Evolutionary conservation across 345 rosid genomes (phyloP), one percentile per base, ranked within the genome.

Genomic region (Aquilaria yunnanensis): DNA sequence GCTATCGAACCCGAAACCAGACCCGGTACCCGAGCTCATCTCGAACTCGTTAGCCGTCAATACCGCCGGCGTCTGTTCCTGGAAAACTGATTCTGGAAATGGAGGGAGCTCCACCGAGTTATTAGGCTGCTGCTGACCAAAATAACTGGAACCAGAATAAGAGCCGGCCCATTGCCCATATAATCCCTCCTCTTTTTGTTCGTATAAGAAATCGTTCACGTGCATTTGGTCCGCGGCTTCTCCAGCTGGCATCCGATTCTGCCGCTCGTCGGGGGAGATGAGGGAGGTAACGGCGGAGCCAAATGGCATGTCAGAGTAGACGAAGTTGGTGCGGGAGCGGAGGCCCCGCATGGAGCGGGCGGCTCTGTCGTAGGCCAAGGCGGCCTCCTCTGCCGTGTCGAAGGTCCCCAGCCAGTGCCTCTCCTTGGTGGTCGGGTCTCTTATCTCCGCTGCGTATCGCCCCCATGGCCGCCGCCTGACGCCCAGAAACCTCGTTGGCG

Each of bases 391-490:
- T 0, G 96, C 92, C 0, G 92, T 88, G 72, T 89, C 96, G 34
- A 89, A 86, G 37, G 96, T 89, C 13, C 96, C 92, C 2, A 89
- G 82, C 96, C 96, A 89, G 72, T 84, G 96, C 70, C 92, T 83
- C 69, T 89, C 88, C 62, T 89, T 89, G 32, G 96, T 86, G 12
- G 85, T 72, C 32, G 96, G 96, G 79, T 89, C 88, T 69, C 96
- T 71, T 53, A 89, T 89, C 77, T 88, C 96, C 2, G 92, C 96
- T 0, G 96, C 92, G 57, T 88, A 88, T 65, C 92, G 74, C 9
- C 92, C 96, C 96, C 96, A 89, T 30, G 96, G 96, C 66, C 96
- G 66, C n/a, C 96, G 70, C 59, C 96, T 61, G 2, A 89, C 96
- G 7, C 96, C 96, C 12, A 89, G 76, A 76, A 84, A 89, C 70